These are phyloP conservation scores for Aspergillus sp. DNA, from an alignment of 2,329 filamentous ascomycete species.

Conservation along the genomic window DNA sequence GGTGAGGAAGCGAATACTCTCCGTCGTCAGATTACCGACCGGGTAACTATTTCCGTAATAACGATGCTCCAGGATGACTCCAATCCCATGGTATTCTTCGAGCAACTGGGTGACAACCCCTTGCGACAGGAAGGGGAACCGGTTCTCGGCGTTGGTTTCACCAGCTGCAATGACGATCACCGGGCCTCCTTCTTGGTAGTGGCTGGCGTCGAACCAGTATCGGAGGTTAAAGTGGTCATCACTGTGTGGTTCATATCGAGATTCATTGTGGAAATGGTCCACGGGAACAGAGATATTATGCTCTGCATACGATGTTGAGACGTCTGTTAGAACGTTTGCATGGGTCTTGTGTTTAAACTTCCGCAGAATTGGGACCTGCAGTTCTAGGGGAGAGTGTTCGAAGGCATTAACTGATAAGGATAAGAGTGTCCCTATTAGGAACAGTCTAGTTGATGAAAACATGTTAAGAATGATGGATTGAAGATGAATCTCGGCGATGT, in stretches of 20 bases:
- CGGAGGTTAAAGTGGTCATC: conserved; percentile 64
- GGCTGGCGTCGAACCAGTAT: conserved; percentile 77
- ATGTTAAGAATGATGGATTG: no score
- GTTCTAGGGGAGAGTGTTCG: no score
- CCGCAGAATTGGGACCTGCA: no score
- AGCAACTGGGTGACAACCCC: conserved; percentile 70
- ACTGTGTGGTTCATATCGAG: conserved; percentile 70
- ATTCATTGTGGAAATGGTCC: conserved; percentile 81
- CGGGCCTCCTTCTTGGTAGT: conserved; percentile 73
- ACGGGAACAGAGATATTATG: conserved; percentile 56
- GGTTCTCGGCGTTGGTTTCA: conserved; percentile 45
- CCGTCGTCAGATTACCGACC: conserved; percentile 58
- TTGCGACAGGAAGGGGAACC: conserved; percentile 67
- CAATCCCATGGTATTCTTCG: conserved; percentile 67
- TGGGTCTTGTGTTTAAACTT: no score
- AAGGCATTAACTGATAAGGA: no score
- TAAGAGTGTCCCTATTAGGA: no score
- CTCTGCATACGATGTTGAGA: conserved; percentile 35
- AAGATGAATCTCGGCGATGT: no score
- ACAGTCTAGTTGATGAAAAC: no score
- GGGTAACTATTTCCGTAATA: conserved; percentile 81
- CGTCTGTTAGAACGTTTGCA: no score
- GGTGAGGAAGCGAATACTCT: conserved; percentile 74
- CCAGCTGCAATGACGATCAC: conserved; percentile 73
- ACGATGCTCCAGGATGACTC: conserved; percentile 77